These are phyloP conservation scores for Colletotrichum sidae DNA, from an alignment of 2,329 filamentous ascomycete genomes.

Conservation along the genomic window DNA sequence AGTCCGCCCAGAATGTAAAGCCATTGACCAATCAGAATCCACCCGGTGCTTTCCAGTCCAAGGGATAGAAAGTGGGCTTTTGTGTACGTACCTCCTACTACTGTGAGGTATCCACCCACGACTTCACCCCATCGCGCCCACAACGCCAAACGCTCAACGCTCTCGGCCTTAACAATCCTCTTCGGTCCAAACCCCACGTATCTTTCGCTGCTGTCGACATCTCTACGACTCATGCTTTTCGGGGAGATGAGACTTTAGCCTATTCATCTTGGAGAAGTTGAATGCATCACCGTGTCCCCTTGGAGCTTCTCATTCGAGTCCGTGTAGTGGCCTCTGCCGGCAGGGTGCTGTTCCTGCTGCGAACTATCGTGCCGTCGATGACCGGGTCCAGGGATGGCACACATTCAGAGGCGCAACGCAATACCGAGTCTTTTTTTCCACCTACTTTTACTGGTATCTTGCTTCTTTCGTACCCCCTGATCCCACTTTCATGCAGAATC, in stretches of 20 bases:
- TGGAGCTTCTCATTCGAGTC: too few relatives aligned
- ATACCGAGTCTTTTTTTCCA: conserved; percentile 15
- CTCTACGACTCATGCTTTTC: too few relatives aligned
- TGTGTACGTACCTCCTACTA: not conserved
- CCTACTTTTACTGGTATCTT: conserved; percentile 18
- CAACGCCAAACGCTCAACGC: conserved; percentile 3
- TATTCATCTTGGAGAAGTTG: too few relatives aligned
- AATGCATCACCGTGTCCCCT: too few relatives aligned
- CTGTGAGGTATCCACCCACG: conserved; percentile 4
- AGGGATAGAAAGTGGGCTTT: conserved; percentile 9
- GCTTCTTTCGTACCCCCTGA: conserved; percentile 24
- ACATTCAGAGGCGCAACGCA: not conserved
- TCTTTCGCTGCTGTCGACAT: not conserved
- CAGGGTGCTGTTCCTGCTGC: too few relatives aligned
- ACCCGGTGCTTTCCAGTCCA: conserved; percentile 2
- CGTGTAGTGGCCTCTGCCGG: too few relatives aligned
- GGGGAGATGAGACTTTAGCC: too few relatives aligned
- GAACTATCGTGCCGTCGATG: too few relatives aligned
- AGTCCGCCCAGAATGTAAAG: conserved; percentile 6
- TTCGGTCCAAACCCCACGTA: too few relatives aligned
- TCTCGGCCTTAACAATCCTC: too few relatives aligned
- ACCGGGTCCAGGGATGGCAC: too few relatives aligned
- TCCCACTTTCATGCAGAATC: conserved; percentile 12
- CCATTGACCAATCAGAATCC: conserved; percentile 1
- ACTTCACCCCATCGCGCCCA: conserved; percentile 22